These are phyloP conservation scores for Saccharomyces hybrid DNA, from an alignment of 1,139 yeast genomes.

Conservation along the genomic window DNA sequence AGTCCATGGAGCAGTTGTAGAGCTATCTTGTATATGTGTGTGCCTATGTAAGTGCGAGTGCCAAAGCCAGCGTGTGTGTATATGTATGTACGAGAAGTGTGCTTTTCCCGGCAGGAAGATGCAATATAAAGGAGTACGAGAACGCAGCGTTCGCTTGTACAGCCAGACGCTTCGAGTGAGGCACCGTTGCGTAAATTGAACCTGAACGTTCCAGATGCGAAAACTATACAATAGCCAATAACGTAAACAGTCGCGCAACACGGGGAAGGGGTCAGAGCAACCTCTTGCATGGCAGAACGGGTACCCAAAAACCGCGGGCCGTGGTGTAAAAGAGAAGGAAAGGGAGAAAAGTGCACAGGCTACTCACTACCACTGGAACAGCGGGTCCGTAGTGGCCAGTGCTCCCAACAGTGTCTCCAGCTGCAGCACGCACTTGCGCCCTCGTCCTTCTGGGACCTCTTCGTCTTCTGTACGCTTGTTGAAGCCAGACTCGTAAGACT, in stretches of 20 bases:
- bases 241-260: conserved; percentile 1
- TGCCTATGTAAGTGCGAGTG: background rate
- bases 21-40: background rate
- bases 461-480: background rate
- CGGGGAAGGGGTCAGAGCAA: background rate
- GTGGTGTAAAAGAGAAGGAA: background rate
- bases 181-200: background rate
- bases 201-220: background rate
- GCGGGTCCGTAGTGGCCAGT: background rate
- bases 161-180: background rate
- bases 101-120: background rate
- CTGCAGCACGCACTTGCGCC: background rate
- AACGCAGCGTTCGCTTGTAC: background rate
- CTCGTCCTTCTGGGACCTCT: background rate
- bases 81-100: background rate
- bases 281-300: background rate
- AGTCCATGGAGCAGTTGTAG: conserved; percentile 5
- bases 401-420: background rate
- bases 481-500: background rate
- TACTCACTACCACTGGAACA: background rate
- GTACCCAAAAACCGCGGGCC: background rate
- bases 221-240: background rate
- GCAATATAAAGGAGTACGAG: background rate
- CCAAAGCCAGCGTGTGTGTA: background rate
- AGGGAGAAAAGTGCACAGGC: background rate